Percentiles rank a stretch among this genome's conserved stretches.
Conservation (phyloP, 2,329 filamentous ascomycete genomes). For the Fusarium sp. region DNA sequence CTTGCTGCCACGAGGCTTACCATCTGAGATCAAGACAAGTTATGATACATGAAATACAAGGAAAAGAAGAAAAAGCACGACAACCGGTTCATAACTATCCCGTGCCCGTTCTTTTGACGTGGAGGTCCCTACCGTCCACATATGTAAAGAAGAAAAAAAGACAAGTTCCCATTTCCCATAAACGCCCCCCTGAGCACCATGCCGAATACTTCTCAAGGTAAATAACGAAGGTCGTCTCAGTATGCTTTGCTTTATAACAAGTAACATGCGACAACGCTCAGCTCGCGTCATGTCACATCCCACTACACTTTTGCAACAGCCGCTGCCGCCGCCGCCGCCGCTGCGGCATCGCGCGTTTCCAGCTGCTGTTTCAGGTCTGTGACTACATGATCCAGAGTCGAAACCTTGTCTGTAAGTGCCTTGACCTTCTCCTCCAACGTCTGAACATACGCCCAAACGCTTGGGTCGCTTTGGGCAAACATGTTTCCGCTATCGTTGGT, state of each 20-base stretch:
- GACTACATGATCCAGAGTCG: constrained; percentile 50
- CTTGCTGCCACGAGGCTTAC: constrained; percentile 39
- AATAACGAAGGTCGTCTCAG: constrained; percentile 42
- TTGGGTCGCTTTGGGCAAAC: constrained; percentile 69
- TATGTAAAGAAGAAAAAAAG: constrained; percentile 17
- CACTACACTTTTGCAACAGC: constrained; percentile 39
- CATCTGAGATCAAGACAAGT: constrained; percentile 38
- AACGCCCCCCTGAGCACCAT: constrained; percentile 48
- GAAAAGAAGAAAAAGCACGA: constrained; percentile 10
- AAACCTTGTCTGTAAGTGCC: constrained; percentile 50
- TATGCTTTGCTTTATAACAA: constrained; percentile 40
- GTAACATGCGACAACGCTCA: constrained; percentile 18
- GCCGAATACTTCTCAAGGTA: constrained; percentile 39
- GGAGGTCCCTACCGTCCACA: constrained; percentile 48
- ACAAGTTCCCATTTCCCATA: constrained; percentile 41
- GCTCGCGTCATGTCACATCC: constrained; percentile 2
- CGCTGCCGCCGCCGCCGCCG: constrained; percentile 22
- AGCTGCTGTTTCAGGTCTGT: constrained; percentile 50
- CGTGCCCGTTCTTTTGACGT: constrained; percentile 48
- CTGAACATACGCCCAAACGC: constrained; percentile 78
- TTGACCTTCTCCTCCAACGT: constrained; percentile 69
- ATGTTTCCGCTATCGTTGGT: constrained; percentile 73
- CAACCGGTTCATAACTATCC: constrained; percentile 43
- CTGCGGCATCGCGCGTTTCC: constrained; percentile 46
- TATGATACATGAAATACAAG: constrained; percentile 44